These are phyloP conservation scores for Beauveria varroae DNA, from an alignment of 2,329 filamentous ascomycete species.

Conservation along the genomic window DNA sequence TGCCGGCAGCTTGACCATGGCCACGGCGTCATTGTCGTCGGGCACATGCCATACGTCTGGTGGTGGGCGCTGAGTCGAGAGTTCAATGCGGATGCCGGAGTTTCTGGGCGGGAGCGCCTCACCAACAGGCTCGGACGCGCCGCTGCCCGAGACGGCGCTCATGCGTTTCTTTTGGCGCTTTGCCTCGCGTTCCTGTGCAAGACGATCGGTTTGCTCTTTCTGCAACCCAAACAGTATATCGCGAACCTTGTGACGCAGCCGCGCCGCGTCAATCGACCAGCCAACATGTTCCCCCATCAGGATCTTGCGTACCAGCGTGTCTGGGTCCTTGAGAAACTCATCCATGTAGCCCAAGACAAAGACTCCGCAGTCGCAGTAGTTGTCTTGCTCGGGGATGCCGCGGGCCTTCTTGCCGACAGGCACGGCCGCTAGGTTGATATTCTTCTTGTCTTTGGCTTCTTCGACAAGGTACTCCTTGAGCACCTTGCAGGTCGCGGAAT, in stretches of 20 bases:
- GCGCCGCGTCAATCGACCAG: constrained; percentile 48
- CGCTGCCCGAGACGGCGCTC: background rate
- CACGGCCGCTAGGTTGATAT: constrained; percentile 30
- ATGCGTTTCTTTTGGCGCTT: constrained; percentile 14
- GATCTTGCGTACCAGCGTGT: constrained; percentile 59
- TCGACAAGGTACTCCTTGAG: constrained; percentile 70
- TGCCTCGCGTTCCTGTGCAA: constrained; percentile 30
- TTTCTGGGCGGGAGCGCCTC: background rate
- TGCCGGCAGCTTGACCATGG: background rate
- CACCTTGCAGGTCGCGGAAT: constrained; percentile 55
- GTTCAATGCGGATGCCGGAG: background rate
- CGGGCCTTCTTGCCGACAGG: constrained; percentile 57
- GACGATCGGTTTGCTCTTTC: constrained; percentile 42
- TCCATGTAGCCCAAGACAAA: constrained; percentile 80
- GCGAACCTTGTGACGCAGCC: constrained; percentile 59
- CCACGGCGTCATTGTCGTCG: background rate
- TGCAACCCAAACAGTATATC: constrained; percentile 58
- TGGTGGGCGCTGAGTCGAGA: background rate
- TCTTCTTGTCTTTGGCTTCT: constrained; percentile 61
- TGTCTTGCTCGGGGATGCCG: constrained; percentile 70
- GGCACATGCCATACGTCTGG: background rate
- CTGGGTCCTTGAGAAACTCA: constrained; percentile 70
- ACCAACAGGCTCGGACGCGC: constrained; percentile 2
- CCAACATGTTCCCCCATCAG: constrained; percentile 47
- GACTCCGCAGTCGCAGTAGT: constrained; percentile 83